Evolutionary conservation across 2,329 filamentous ascomycete genomes (phyloP), one percentile per base, ranked within the genome.

Genomic region (Pochonia chlamydosporia): DNA sequence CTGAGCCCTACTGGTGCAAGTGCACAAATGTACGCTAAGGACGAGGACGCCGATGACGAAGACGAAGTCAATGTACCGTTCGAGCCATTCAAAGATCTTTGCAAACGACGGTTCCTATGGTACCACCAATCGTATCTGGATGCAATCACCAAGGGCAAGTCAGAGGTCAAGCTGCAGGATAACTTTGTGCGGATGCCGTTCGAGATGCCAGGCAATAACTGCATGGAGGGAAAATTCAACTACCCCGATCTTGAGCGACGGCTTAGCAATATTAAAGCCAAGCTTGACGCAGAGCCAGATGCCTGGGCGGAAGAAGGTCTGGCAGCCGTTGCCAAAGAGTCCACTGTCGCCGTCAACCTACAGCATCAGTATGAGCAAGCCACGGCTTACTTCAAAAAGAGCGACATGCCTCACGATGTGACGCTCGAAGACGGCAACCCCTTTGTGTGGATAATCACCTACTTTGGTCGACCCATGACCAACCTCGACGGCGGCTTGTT

Each of bases 61-160:
- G 65, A 76, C 14, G 78, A 80, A 13, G 81, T 85, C 1, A 66
- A 60, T 7, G 60, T 79, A 1, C 75, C 80, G 0, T 95, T 89
- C 64, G 87, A 95, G 55, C 89, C 90, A 0, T 97, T 97, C 70
- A 85, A 83, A 55, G 92, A 97, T 59, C 73, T 96, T 5, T 88
- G 86, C 74, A 97, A 97, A 67, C 83, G 87, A 31, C 82, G 91
- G 1, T 96, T 97, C 62, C 72, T 97, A 13, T 97, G 93, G 93
- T 97, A 97, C 68, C 95, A 88, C 64, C 87, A 95, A 55, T 87
- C 87, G 3, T 97, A 97, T 60, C 71, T 93, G 20, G 71, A 77
- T 3, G 78, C 85, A 1, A 83, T 95, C 44, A 74, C 82, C 31
- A 76, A 82, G 50, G 86, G 84, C 24, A 78, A 74, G 56, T 64